Evolutionary conservation across 352 stramenopile species (phyloP).

Genomic region (Phytopythium sindhum): DNA sequence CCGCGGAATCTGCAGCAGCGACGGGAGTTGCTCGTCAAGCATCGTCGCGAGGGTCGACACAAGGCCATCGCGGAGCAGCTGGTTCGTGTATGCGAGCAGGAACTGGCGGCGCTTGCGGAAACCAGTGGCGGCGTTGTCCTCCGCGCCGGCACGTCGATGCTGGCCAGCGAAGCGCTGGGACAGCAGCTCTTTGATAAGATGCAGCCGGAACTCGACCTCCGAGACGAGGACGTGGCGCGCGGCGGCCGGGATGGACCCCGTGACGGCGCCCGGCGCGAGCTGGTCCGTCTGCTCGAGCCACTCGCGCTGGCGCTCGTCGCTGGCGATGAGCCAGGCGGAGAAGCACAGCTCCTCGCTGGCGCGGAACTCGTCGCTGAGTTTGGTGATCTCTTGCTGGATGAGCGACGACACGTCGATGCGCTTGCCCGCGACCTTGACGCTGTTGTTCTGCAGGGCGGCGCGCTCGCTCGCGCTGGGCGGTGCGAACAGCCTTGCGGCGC

Average conservation of each 20-base stretch:
- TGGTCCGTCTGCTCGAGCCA: slow-evolving; percentile 74
- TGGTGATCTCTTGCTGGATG: slow-evolving; percentile 81
- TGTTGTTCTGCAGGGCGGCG: slow-evolving; percentile 60
- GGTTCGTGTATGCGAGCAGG: slow-evolving; percentile 65
- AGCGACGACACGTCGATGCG: slow-evolving; percentile 66
- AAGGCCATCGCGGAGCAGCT: slow-evolving; percentile 45
- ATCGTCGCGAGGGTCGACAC: slow-evolving; percentile 45
- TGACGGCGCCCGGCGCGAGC: slow-evolving; percentile 35
- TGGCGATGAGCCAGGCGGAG: slow-evolving; percentile 77
- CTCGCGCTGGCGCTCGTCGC: slow-evolving; percentile 58
- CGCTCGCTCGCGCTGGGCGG: slow-evolving; percentile 43
- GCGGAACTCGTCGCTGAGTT: slow-evolving; percentile 77
- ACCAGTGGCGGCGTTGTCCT: not conserved
- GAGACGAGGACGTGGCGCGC: slow-evolving; percentile 75
- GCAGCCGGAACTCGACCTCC: slow-evolving; percentile 74
- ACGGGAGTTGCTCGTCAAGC: slow-evolving; percentile 47
- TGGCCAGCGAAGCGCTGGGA: slow-evolving; percentile 56
- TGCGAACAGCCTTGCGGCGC: slow-evolving; percentile 35
- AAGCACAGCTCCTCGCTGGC: slow-evolving; percentile 62
- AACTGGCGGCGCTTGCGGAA: slow-evolving; percentile 58
- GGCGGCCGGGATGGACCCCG: slow-evolving; percentile 56
- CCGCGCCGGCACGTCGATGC: not conserved
- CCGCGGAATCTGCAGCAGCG: slow-evolving; percentile 49
- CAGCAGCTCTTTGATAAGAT: slow-evolving; percentile 71
- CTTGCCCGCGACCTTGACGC: slow-evolving; percentile 54